phyloP scores from a whole-genome alignment of 371 early-diverging fungal species.

The Mycotypha africana region DNA sequence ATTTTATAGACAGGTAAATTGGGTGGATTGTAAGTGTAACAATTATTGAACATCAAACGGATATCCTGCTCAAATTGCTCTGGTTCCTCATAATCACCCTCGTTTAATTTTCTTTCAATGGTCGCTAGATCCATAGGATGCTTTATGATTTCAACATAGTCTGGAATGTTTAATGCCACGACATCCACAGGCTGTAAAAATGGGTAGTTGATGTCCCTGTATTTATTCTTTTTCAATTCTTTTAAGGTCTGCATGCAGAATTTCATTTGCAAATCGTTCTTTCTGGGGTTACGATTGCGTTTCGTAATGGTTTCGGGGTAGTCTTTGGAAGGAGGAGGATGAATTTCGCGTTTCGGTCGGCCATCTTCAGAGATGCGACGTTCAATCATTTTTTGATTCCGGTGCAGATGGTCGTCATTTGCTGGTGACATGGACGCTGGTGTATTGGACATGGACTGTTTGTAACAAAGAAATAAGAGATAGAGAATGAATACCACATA shows the following conservation, averaged over 20 bases:
- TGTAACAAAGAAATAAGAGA: too few species aligned
- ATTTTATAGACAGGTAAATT: constrained; percentile 85
- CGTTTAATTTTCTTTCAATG: constrained; percentile 80
- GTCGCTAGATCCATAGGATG: constrained; percentile 98
- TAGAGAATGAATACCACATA: too few species aligned
- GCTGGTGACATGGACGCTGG: constrained; percentile 16
- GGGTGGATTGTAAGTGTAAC: constrained; percentile 90
- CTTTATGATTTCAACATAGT: constrained; percentile 90
- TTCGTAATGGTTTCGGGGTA: constrained; percentile 37
- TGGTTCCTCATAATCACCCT: constrained; percentile 64
- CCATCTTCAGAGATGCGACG: constrained; percentile 42
- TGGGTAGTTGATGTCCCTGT: constrained; percentile 67
- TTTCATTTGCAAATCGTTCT: constrained; percentile 62
- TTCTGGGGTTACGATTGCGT: constrained; percentile 35
- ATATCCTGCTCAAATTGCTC: constrained; percentile 84
- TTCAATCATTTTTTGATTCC: too few species aligned
- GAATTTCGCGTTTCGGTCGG: constrained; percentile 69
- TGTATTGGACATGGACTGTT: too few species aligned
- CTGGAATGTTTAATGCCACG: constrained; percentile 87
- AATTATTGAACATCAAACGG: constrained; percentile 89
- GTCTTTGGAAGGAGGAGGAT: constrained; percentile 62
- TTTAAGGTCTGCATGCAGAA: constrained; percentile 65
- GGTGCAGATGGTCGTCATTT: constrained; percentile 11
- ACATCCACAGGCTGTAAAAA: constrained; percentile 94
- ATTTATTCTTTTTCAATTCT: constrained; percentile 76